A percentile compares a stretch with the other conserved stretches of the same genome.
phyloP scores from a whole-genome alignment of 805 yeast genomes.

The Suhomyces pyralidae region DNA sequence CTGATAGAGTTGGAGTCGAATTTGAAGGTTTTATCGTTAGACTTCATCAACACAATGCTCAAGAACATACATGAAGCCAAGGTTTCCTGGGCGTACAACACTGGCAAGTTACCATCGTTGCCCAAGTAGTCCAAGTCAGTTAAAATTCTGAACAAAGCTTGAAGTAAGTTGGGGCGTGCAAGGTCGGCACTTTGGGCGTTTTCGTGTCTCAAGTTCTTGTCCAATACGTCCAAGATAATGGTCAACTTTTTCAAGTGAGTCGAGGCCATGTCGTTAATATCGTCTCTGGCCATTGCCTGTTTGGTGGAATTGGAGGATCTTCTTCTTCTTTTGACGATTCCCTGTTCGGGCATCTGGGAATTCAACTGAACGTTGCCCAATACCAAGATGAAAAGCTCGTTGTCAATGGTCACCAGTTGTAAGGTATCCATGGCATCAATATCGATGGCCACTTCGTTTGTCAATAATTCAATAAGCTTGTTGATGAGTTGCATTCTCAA shows the following conservation, averaged over 20 bases:
- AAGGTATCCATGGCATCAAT: conserved; percentile 45
- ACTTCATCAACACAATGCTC: conserved; percentile 56
- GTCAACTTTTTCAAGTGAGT: conserved; percentile 76
- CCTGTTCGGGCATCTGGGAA: conserved; percentile 42
- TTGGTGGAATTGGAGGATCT: conserved; percentile 77
- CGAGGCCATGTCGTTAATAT: conserved; percentile 71
- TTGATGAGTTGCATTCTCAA: conserved; percentile 52
- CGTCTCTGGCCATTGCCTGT: conserved; percentile 70
- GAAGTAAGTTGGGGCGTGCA: conserved; percentile 46
- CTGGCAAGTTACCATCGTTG: conserved; percentile 87
- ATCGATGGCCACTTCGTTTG: conserved; percentile 34
- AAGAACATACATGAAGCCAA: conserved; percentile 81
- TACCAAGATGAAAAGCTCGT: conserved; percentile 55
- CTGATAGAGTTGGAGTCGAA: conserved; percentile 67
- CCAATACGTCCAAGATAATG: conserved; percentile 74
- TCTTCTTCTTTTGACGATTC: conserved; percentile 70
- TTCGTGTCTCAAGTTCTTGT: conserved; percentile 39
- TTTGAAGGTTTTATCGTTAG: conserved; percentile 21
- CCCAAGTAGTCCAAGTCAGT: conserved; percentile 83
- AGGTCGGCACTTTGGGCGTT: conserved; percentile 21
- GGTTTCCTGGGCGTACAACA: conserved; percentile 85
- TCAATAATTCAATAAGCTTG: conserved; percentile 52
- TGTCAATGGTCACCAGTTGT: conserved; percentile 52
- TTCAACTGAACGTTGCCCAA: conserved; percentile 60
- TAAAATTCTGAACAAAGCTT: conserved; percentile 55